Conservation (phyloP, 352 stramenopile species). For the Phytophthora pistaciae region DNA sequence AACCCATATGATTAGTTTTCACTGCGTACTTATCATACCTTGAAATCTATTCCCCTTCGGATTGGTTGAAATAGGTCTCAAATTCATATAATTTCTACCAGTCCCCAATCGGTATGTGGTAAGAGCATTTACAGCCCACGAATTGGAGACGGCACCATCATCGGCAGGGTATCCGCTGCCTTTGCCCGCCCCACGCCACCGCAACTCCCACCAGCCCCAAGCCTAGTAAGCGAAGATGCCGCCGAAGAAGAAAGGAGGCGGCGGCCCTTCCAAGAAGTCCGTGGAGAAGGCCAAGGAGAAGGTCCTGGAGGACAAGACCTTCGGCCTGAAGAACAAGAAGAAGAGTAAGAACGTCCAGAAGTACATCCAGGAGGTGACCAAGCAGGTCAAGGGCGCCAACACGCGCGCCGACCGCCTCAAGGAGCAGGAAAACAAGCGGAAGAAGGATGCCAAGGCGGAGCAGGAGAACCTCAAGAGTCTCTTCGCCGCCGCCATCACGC, state of each 20-base stretch:
- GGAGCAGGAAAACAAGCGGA: constrained; percentile 76
- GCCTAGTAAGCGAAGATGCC: constrained; percentile 52
- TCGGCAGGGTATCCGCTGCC: constrained; percentile 22
- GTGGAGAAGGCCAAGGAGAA: constrained; percentile 94
- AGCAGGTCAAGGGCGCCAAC: constrained; percentile 89
- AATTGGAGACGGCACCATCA: constrained; percentile 11
- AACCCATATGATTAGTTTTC: too few species aligned
- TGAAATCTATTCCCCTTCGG: neutral
- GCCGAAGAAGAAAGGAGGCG: constrained; percentile 71
- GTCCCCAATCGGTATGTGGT: constrained; percentile 9
- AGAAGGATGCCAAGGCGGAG: constrained; percentile 87
- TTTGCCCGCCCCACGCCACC: neutral
- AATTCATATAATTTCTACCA: constrained; percentile 20
- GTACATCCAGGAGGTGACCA: constrained; percentile 92
- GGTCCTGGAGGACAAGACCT: constrained; percentile 98
- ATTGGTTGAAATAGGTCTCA: constrained; percentile 14
- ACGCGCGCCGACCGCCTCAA: constrained; percentile 84
- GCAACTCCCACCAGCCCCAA: neutral
- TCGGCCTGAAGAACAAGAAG: constrained; percentile 99
- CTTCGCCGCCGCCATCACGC: constrained; percentile 87
- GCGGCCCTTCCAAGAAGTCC: constrained; percentile 83
- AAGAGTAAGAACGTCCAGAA: constrained; percentile 98
- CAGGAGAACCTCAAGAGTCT: constrained; percentile 87
- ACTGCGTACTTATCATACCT: too few species aligned
- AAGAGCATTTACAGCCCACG: constrained; percentile 17